phyloP scores from a whole-genome alignment of 768 basidiomycete genomes.

The Daedaleopsis sinensis region DNA sequence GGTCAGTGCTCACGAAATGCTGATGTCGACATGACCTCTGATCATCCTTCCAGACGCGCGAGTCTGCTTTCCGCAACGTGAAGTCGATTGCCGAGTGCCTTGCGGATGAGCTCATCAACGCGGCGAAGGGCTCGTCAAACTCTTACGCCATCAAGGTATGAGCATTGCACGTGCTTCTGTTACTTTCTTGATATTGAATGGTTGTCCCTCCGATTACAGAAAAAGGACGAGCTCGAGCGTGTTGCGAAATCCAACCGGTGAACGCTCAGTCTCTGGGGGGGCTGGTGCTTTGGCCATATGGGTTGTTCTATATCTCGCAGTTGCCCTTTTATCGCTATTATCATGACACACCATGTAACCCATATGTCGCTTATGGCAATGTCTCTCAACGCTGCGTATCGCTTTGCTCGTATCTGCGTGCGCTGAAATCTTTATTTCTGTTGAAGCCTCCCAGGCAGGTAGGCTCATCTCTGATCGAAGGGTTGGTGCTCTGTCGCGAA shows the following conservation, averaged over 20 bases:
- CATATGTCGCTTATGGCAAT: constrained; percentile 32
- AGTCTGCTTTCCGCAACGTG: constrained; percentile 99
- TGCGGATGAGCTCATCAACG: constrained; percentile 99
- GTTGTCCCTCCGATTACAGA: constrained; percentile 47
- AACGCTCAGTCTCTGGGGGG: constrained; percentile 40
- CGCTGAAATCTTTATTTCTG: constrained; percentile 5
- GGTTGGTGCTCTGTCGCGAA: too few species aligned
- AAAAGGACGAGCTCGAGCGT: constrained; percentile 99
- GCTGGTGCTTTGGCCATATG: constrained; percentile 26
- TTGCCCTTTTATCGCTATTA: constrained; percentile 20
- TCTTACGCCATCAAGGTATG: constrained; percentile 98
- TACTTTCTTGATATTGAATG: neutral
- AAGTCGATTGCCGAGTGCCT: constrained; percentile 99
- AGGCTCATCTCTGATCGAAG: too few species aligned
- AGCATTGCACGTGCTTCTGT: neutral
- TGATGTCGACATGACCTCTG: constrained; percentile 1
- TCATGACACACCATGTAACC: constrained; percentile 34
- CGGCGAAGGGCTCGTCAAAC: constrained; percentile 99
- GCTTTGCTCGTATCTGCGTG: constrained; percentile 17
- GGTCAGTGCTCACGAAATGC: constrained; percentile 53
- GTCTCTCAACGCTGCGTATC: constrained; percentile 21
- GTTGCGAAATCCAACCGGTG: constrained; percentile 99
- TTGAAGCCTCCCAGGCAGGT: neutral
- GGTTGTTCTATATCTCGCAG: constrained; percentile 28
- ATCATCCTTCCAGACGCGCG: constrained; percentile 75